Conservation (phyloP, 2,329 filamentous ascomycete species). For the Bipolaris cookei region DNA sequence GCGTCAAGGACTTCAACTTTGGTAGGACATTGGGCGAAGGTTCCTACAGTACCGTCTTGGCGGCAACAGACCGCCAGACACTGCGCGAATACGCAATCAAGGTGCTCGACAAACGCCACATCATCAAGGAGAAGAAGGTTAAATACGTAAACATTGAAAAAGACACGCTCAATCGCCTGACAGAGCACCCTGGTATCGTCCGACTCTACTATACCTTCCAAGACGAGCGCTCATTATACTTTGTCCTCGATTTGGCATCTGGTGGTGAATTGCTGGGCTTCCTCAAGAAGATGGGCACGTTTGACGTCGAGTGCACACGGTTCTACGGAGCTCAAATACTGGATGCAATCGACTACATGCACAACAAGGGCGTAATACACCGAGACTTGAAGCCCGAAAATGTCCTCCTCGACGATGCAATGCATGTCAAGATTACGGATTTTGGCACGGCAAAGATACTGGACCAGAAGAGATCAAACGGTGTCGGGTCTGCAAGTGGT, state of each 20-base stretch:
- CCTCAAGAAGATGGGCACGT: slow-evolving; percentile 91
- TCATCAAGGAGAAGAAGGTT: slow-evolving; percentile 99
- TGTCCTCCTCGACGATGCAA: slow-evolving; percentile 89
- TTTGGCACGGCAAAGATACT: slow-evolving; percentile 98
- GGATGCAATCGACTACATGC: slow-evolving; percentile 97
- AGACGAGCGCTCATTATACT: slow-evolving; percentile 94
- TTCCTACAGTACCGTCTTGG: slow-evolving; percentile 94
- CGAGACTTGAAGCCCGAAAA: slow-evolving; percentile 97
- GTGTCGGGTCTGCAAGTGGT: slow-evolving; percentile 49
- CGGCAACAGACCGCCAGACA: slow-evolving; percentile 91
- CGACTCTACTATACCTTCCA: slow-evolving; percentile 98
- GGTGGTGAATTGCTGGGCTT: slow-evolving; percentile 92
- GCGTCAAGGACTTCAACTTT: slow-evolving; percentile 95
- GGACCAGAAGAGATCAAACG: slow-evolving; percentile 58
- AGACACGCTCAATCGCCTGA: slow-evolving; percentile 93
- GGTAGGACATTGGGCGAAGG: slow-evolving; percentile 90
- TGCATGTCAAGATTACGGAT: slow-evolving; percentile 98
- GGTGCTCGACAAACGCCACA: slow-evolving; percentile 96
- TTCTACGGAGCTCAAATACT: slow-evolving; percentile 97
- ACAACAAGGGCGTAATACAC: slow-evolving; percentile 93
- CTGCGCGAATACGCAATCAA: slow-evolving; percentile 98
- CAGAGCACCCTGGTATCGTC: slow-evolving; percentile 95
- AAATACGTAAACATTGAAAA: slow-evolving; percentile 99
- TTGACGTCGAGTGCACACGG: slow-evolving; percentile 90
- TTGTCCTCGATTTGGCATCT: slow-evolving; percentile 91